Evolutionary conservation across 805 yeast genomes (phyloP).

Genomic region (Candida manassasensis): DNA sequence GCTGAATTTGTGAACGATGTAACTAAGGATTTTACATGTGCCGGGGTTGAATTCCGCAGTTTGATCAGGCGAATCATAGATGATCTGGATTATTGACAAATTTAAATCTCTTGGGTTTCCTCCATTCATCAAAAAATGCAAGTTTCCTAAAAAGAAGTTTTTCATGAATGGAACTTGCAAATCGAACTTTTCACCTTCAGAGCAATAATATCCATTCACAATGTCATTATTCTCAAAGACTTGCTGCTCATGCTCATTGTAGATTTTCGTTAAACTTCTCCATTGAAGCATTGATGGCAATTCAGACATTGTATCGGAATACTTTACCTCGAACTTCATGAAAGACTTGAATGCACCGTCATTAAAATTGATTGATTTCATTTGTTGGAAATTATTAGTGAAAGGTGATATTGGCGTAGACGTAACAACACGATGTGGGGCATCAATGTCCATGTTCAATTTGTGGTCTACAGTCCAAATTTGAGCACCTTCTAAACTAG

Average conservation of each 20-base stretch:
- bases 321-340: slow-evolving; percentile 17
- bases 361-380: slow-evolving; percentile 13
- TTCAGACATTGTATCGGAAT: neutral
- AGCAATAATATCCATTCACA: slow-evolving; percentile 27
- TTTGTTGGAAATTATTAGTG: slow-evolving; percentile 5
- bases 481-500: neutral
- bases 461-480: slow-evolving; percentile 1
- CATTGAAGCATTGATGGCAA: slow-evolving; percentile 20
- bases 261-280: slow-evolving; percentile 20
- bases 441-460: slow-evolving; percentile 2
- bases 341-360: slow-evolving; percentile 22
- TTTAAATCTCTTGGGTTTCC: slow-evolving; percentile 11
- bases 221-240: slow-evolving; percentile 15
- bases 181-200: slow-evolving; percentile 13
- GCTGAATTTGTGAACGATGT: slow-evolving; percentile 22
- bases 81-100: slow-evolving; percentile 27
- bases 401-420: slow-evolving; percentile 18
- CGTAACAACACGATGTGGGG: slow-evolving; percentile 3
- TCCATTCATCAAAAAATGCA: slow-evolving; percentile 33
- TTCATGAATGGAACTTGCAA: slow-evolving; percentile 34
- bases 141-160: slow-evolving; percentile 36
- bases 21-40: slow-evolving; percentile 15
- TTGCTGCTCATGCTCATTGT: slow-evolving; percentile 5
- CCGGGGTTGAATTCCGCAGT: slow-evolving; percentile 7
- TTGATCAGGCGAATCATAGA: slow-evolving; percentile 19